Conservation (phyloP, 2,329 filamentous ascomycete genomes). For the Samsoniella hepiali region DNA sequence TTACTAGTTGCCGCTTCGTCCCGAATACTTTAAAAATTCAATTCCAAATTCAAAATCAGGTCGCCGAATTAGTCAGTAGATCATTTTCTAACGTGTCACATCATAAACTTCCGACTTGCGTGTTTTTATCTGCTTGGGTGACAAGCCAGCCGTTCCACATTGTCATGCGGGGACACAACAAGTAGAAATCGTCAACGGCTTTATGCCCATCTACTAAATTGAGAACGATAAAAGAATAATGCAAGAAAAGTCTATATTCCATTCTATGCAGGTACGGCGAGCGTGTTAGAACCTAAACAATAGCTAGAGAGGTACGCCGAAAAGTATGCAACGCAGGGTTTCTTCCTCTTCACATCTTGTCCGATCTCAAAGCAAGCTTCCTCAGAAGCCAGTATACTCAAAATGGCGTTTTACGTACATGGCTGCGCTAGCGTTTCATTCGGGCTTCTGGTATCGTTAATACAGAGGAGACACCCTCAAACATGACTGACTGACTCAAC, state of each 20-base stretch:
- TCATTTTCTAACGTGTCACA: not conserved
- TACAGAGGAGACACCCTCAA: not conserved
- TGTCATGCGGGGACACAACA: too few relatives aligned
- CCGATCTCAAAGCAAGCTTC: slow-evolving; percentile 1
- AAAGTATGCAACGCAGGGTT: not conserved
- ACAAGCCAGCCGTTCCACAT: not conserved
- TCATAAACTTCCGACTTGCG: not conserved
- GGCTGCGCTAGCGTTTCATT: not conserved
- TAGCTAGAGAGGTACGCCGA: too few relatives aligned
- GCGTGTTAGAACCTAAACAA: too few relatives aligned
- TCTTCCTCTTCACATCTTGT: not conserved
- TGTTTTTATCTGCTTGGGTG: not conserved
- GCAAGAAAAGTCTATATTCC: too few relatives aligned
- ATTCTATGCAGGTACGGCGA: too few relatives aligned
- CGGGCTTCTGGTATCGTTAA: not conserved
- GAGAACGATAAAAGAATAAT: too few relatives aligned
- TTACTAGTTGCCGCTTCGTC: not conserved
- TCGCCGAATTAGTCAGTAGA: not conserved
- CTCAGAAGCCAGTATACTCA: not conserved
- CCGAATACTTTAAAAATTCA: not conserved
- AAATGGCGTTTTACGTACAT: not conserved
- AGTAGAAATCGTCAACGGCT: too few relatives aligned
- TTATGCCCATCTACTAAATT: too few relatives aligned
- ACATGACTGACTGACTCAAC: not conserved
- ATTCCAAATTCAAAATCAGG: slow-evolving; percentile 4